phyloP scores from a whole-genome alignment of 129 eudicot species.

The Lactuca sativa region DNA sequence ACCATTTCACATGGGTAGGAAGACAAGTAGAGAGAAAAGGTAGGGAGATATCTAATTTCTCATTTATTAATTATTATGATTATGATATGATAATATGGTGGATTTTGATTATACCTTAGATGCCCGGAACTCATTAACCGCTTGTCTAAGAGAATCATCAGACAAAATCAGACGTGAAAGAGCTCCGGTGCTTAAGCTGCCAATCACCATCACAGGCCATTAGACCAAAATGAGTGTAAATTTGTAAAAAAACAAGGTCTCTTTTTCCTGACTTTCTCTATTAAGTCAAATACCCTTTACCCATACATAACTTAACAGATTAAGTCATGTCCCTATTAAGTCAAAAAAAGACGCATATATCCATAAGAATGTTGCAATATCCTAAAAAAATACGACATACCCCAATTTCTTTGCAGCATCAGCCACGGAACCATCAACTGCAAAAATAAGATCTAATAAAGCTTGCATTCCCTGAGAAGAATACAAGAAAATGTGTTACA shows the following conservation, averaged over 20 bases:
- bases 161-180: constrained; percentile 86
- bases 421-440: constrained; percentile 81
- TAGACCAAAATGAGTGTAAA: no score
- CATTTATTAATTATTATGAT: no score
- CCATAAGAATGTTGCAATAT: no score
- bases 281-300: no score
- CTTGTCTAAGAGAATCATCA: constrained; percentile 87
- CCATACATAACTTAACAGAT: no score
- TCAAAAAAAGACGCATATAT: background rate
- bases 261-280: no score
- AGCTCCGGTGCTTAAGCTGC: constrained; percentile 93
- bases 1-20: no score
- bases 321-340: background rate
- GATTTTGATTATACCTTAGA: constrained; percentile 53
- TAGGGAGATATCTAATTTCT: no score
- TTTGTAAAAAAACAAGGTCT: no score
- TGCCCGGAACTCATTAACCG: constrained; percentile 78
- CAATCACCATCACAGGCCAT: constrained; percentile 15
- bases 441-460: constrained; percentile 75
- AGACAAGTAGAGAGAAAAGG: no score
- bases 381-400: constrained; percentile 34
- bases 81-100: no score
- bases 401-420: constrained; percentile 92
- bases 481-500: constrained; percentile 6
- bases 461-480: constrained; percentile 89